Percentiles rank a stretch among this genome's conserved stretches.
phyloP scores from a whole-genome alignment of 2,329 filamentous ascomycete genomes.

The Aspergillus awamori region DNA sequence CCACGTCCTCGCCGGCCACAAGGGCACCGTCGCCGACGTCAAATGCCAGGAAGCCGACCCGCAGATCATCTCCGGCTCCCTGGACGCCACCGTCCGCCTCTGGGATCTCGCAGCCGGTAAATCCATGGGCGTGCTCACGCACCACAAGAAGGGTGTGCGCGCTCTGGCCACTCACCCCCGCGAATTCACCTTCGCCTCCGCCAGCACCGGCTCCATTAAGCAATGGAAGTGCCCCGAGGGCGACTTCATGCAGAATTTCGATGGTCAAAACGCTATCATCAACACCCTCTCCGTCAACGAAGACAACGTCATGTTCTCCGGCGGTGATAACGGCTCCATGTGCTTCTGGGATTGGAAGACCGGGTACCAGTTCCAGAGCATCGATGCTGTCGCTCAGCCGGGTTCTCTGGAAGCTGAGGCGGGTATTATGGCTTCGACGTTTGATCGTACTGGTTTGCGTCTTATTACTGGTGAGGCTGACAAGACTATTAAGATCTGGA shows the following conservation, averaged over 20 bases:
- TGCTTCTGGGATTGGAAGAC: slow-evolving; percentile 99
- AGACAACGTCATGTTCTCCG: slow-evolving; percentile 92
- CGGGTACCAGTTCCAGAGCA: slow-evolving; percentile 84
- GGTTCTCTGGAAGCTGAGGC: slow-evolving; percentile 92
- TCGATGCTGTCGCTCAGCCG: slow-evolving; percentile 90
- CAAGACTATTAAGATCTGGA: slow-evolving; percentile 99
- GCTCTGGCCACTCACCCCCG: slow-evolving; percentile 80
- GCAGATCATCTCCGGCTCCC: slow-evolving; percentile 89
- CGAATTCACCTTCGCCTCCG: slow-evolving; percentile 95
- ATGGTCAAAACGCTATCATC: slow-evolving; percentile 94
- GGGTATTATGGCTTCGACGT: slow-evolving; percentile 91
- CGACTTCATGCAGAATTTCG: slow-evolving; percentile 98
- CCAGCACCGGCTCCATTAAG: slow-evolving; percentile 91
- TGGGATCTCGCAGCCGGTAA: slow-evolving; percentile 98
- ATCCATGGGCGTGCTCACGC: slow-evolving; percentile 91
- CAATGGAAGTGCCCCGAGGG: slow-evolving; percentile 99
- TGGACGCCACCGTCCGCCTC: slow-evolving; percentile 86
- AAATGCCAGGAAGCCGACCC: slow-evolving; percentile 95
- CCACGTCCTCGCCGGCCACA: slow-evolving; percentile 89
- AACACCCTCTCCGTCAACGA: slow-evolving; percentile 93
- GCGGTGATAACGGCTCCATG: slow-evolving; percentile 93
- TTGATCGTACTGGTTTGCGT: slow-evolving; percentile 83
- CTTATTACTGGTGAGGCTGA: slow-evolving; percentile 94
- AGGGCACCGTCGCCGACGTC: slow-evolving; percentile 83
- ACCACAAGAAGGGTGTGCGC: slow-evolving; percentile 97